phyloP scores from a whole-genome alignment of 2,329 filamentous ascomycete genomes.

The Parastagonospora nodorum region DNA sequence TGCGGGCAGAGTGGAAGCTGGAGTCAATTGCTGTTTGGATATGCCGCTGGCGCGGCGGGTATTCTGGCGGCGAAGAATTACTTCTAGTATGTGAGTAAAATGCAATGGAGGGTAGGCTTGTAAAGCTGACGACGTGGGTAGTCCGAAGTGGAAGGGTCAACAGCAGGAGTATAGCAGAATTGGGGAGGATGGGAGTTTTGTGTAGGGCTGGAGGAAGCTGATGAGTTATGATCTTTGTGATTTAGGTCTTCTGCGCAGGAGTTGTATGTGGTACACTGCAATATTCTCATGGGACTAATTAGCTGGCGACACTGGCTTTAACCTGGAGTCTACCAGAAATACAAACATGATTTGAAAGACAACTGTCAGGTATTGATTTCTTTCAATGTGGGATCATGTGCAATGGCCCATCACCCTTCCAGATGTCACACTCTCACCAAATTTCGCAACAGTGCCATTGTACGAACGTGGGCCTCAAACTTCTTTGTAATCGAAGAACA shows the following conservation, averaged over 20 bases:
- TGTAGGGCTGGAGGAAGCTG: neutral
- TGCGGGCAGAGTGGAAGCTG: constrained; percentile 60
- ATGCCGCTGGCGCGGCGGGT: constrained; percentile 58
- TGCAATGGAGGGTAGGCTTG: neutral
- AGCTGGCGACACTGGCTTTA: too few relatives aligned
- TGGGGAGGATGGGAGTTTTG: constrained; percentile 7
- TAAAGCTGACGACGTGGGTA: constrained; percentile 25
- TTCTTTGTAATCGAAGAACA: too few relatives aligned
- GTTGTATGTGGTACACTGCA: too few relatives aligned
- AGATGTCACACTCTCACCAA: too few relatives aligned
- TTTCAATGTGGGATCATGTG: too few relatives aligned
- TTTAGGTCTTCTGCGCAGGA: neutral
- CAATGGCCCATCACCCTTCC: too few relatives aligned
- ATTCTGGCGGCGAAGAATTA: constrained; percentile 61
- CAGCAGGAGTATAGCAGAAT: constrained; percentile 25
- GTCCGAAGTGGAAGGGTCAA: constrained; percentile 30
- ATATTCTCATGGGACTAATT: too few relatives aligned
- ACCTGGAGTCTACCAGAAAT: too few relatives aligned
- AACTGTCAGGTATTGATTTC: too few relatives aligned
- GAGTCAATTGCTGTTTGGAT: constrained; percentile 58
- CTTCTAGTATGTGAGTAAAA: constrained; percentile 49
- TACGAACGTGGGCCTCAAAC: too few relatives aligned
- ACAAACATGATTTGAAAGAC: too few relatives aligned
- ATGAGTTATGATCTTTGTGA: neutral
- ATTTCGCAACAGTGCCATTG: too few relatives aligned